Conservation (phyloP, 1,284 basidiomycete genomes). For the Malassezia psittaci region DNA sequence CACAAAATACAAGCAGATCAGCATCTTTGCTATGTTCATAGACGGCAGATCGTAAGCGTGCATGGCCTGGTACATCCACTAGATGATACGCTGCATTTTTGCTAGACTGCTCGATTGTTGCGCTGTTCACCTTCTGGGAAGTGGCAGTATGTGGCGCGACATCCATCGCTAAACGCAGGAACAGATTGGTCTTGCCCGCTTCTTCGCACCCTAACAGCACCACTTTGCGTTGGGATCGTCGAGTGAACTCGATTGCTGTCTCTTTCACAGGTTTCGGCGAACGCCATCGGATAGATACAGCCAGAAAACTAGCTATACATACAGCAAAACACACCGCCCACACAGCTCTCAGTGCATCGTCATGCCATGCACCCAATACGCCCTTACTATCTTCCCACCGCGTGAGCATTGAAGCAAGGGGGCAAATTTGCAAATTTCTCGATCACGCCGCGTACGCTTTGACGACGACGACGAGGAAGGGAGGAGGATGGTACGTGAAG, state of each 20-base stretch:
- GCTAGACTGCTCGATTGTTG: constrained; percentile 8
- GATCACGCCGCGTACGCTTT: constrained; percentile 11
- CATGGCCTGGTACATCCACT: constrained; percentile 39
- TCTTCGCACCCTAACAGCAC: constrained; percentile 32
- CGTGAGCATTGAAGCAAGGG: neutral
- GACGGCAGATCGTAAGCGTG: constrained; percentile 27
- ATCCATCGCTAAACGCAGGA: constrained; percentile 26
- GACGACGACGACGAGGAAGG: constrained; percentile 4
- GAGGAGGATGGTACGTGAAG: constrained; percentile 15
- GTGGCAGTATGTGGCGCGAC: constrained; percentile 28
- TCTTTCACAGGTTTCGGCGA: neutral
- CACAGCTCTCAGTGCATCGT: neutral
- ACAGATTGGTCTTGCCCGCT: constrained; percentile 39
- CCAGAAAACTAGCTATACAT: neutral
- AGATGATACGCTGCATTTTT: constrained; percentile 18
- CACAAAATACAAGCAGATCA: constrained; percentile 38
- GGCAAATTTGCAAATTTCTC: constrained; percentile 13
- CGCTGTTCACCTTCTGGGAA: constrained; percentile 26
- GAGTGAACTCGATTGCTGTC: neutral
- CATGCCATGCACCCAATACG: no score
- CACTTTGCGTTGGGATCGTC: constrained; percentile 6
- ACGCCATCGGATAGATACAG: neutral
- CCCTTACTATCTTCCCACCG: neutral
- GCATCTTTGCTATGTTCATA: constrained; percentile 25
- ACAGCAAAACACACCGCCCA: neutral